Percentiles rank a stretch among this genome's conserved stretches.
phyloP scores from a whole-genome alignment of 805 yeast genomes.

The Saccharomycopsis synnaedendra region DNA sequence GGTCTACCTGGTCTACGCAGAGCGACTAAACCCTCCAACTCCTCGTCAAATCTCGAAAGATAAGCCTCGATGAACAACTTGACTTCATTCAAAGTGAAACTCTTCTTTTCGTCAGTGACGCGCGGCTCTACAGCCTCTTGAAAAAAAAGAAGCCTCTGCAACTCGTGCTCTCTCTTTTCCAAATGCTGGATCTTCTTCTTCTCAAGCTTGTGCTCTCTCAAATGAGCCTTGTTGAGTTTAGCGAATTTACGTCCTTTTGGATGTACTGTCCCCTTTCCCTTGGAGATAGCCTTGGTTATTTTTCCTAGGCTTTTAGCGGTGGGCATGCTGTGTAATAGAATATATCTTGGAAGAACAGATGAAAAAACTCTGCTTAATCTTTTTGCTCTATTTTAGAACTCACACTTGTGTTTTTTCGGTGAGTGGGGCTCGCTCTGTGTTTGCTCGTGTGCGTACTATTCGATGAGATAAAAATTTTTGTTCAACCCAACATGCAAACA shows the following conservation, averaged over 20 bases:
- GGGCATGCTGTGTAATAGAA: slow-evolving; percentile 35
- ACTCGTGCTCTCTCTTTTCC: slow-evolving; percentile 50
- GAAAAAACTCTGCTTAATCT: too few species aligned
- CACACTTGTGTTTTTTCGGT: too few species aligned
- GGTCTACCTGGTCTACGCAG: slow-evolving; percentile 87
- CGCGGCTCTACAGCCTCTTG: slow-evolving; percentile 40
- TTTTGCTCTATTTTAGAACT: too few species aligned
- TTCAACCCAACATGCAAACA: slow-evolving; percentile 2
- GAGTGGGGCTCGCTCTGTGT: too few species aligned
- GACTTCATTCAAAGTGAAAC: slow-evolving; percentile 47
- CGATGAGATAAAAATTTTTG: too few species aligned
- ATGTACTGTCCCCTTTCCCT: slow-evolving; percentile 46
- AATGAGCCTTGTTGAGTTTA: slow-evolving; percentile 74
- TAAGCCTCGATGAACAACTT: slow-evolving; percentile 49
- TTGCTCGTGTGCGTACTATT: too few species aligned
- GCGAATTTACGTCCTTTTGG: slow-evolving; percentile 85
- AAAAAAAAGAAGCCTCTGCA: slow-evolving; percentile 44
- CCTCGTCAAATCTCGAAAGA: slow-evolving; percentile 64
- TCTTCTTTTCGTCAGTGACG: slow-evolving; percentile 26
- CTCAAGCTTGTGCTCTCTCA: slow-evolving; percentile 65
- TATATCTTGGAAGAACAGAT: not conserved
- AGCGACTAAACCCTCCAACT: slow-evolving; percentile 45
- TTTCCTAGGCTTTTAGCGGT: slow-evolving; percentile 55
- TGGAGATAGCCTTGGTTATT: slow-evolving; percentile 47
- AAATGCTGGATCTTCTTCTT: slow-evolving; percentile 44